Base-by-base conservation (phyloP, 2,329 filamentous ascomycete species). In the Chaetomium olivaceum region DNA sequence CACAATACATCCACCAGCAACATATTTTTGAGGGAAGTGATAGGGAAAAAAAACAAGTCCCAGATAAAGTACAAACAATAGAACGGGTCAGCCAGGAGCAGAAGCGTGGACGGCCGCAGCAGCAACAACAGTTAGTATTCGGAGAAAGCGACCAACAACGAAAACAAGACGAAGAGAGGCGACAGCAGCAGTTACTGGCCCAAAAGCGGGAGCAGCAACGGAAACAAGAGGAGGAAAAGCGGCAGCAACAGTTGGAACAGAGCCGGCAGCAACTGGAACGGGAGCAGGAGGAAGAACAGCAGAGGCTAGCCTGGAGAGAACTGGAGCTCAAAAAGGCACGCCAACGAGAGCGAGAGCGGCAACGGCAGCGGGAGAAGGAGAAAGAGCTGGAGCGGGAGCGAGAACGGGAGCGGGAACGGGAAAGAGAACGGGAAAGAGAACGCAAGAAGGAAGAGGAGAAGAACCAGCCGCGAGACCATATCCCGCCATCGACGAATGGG, bases 1-100 rank as follows among this genome's bases (percentile, higher is more conserved):
- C 68, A 3, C 72, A 74, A 63, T 72, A 73, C 29, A 59, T 66
- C n/a, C 71, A 71, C 39, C 72, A 74, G 67, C 71, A 74, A 57
- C 57, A 52, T 36, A 70, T 73, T 5, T 73, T 73, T 4, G 60
- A 50, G n/a, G 54, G 54, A 7, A 21, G n/a, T n/a, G 51, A 63
- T 19, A 31, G n/a, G 6, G 55, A 63, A 43, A 29, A 29, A 23
- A 31, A 43, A 16, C 27, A 63, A n/a, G 29, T 12, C 19, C 46
- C 14, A 23, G 29, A 59, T 19, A 29, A 25, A 59, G 23, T 27
- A 16, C 27, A 23, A 72, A n/a, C 69, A 69, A n/a, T 64, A 63
- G 12, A 68, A 67, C 16, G 11, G n/a, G 29, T 31, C 25, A 46
- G 3, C 16, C 55, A 46, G 21, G n/a, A 58, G 6, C 48, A 31